Evolutionary conservation across 345 rosid genomes (phyloP).

Genomic region (Tarenaya hassleriana): DNA sequence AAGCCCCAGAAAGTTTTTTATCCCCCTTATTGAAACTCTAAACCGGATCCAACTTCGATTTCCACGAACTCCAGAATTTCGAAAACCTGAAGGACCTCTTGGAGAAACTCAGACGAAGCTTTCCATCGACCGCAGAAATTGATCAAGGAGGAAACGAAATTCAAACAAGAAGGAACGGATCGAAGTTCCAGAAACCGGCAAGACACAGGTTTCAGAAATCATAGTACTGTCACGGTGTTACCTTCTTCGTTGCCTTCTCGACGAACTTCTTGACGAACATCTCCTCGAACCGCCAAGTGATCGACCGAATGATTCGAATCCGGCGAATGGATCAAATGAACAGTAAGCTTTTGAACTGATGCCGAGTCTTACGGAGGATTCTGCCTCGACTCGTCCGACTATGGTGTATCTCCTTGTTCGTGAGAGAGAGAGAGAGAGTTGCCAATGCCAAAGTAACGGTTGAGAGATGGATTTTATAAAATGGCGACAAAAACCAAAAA

Average conservation of each 20-base stretch:
- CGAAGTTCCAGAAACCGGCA: background rate
- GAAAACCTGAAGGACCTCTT: too few species aligned
- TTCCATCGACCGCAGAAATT: too few species aligned
- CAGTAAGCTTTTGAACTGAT: background rate
- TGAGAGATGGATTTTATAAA: conserved; percentile 23
- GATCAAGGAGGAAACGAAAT: too few species aligned
- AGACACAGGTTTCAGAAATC: background rate
- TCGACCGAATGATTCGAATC: background rate
- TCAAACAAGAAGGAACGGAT: conserved; percentile 22
- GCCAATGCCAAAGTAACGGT: conserved; percentile 33
- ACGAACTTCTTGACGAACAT: conserved; percentile 34
- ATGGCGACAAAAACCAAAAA: background rate
- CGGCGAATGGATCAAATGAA: background rate
- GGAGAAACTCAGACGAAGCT: too few species aligned
- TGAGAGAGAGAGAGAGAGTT: conserved; percentile 14
- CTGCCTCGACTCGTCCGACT: background rate
- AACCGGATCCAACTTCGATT: too few species aligned
- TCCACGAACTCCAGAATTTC: too few species aligned
- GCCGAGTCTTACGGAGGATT: background rate
- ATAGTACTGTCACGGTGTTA: conserved; percentile 9
- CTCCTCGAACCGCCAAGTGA: conserved; percentile 9
- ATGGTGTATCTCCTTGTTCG: background rate
- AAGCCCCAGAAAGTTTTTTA: too few species aligned
- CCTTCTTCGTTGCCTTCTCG: conserved; percentile 31
- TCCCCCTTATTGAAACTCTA: too few species aligned